phyloP scores from a whole-genome alignment of 2,329 filamentous ascomycete species.

The Sporothrix luriei region DNA sequence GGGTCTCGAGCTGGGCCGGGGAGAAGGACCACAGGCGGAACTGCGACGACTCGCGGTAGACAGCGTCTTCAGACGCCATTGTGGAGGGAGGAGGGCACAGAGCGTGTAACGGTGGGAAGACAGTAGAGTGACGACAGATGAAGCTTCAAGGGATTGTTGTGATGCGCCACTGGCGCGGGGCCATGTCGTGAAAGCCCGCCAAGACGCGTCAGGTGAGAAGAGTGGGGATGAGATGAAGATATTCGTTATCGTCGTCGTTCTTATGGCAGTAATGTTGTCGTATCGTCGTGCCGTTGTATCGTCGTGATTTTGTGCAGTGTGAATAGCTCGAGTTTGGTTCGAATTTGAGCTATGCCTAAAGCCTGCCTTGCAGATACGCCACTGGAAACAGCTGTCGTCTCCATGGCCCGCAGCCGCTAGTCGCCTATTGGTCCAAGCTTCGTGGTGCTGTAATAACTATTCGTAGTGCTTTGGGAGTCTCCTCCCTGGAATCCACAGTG shows the following conservation, averaged over 20 bases:
- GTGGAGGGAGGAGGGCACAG: not conserved
- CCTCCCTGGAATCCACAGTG: not conserved
- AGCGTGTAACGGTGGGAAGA: not conserved
- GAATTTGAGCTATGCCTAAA: not conserved
- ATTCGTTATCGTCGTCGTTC: not conserved
- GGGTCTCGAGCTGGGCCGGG: conserved; percentile 66
- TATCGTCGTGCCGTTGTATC: not conserved
- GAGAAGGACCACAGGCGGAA: conserved; percentile 93
- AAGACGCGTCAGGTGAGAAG: not conserved
- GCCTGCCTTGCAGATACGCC: not conserved
- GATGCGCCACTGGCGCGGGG: conserved; percentile 25
- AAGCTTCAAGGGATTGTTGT: conserved; percentile 1
- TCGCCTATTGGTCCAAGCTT: conserved; percentile 23
- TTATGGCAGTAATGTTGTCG: not conserved
- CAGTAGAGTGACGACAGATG: not conserved
- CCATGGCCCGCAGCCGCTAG: not conserved
- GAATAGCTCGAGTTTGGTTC: not conserved
- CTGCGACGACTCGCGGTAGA: conserved; percentile 88
- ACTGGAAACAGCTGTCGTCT: conserved; percentile 1
- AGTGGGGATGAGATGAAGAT: not conserved
- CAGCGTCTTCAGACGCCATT: conserved; percentile 83
- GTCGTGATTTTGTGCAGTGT: not conserved
- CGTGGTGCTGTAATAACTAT: conserved; percentile 12
- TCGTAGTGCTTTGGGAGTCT: not conserved
- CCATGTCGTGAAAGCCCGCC: conserved; percentile 1